Evolutionary conservation across 306 rosid genomes (phyloP).

Genomic region (Mimosa bimucronata): DNA sequence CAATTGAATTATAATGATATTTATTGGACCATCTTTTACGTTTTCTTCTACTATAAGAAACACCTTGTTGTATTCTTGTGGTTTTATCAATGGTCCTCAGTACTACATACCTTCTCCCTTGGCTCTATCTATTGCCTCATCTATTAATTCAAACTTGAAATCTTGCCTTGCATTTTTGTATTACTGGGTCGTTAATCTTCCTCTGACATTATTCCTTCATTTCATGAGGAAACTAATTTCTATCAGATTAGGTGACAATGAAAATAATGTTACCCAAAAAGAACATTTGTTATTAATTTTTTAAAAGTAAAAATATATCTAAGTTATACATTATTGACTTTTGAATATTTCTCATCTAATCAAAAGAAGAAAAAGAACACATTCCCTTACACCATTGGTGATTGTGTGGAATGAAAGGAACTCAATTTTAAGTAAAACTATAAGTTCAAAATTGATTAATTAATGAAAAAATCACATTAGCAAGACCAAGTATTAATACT

Average conservation of each 20-base stretch:
- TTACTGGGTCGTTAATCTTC: conserved; percentile 45
- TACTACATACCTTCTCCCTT: conserved; percentile 65
- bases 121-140: conserved; percentile 45
- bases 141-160: too few species aligned
- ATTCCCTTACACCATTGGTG: neutral
- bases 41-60: conserved; percentile 7
- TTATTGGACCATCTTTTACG: conserved; percentile 7
- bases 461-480: too few species aligned
- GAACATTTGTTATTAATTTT: neutral
- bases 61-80: conserved; percentile 25
- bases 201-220: neutral
- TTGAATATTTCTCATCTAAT: neutral
- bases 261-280: neutral
- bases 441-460: too few species aligned
- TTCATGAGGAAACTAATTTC: neutral
- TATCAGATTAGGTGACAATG: neutral
- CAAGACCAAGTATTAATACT: too few species aligned
- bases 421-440: neutral
- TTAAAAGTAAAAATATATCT: neutral
- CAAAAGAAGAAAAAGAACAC: neutral
- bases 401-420: neutral
- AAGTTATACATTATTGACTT: neutral
- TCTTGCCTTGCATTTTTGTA: conserved; percentile 35
- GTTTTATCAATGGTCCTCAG: conserved; percentile 42
- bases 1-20: neutral